phyloP scores from a whole-genome alignment of 176 grass and related monocot genomes.

The Luzula sylvatica region DNA sequence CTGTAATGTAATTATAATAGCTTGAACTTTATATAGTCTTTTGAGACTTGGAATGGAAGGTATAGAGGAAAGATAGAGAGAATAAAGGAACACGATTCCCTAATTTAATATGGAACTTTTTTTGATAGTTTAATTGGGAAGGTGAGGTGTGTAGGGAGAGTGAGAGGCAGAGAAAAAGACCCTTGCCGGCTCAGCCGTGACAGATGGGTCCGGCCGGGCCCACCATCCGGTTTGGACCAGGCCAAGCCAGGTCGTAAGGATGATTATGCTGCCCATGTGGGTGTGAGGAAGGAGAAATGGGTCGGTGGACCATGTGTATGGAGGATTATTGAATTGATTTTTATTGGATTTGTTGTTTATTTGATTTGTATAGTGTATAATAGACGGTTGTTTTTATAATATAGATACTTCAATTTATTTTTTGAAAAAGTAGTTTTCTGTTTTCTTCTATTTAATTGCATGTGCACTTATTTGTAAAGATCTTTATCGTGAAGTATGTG shows the following conservation, averaged over 20 bases:
- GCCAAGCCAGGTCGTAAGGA: conserved; percentile 17
- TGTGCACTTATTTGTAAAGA: no score
- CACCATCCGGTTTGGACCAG: background rate
- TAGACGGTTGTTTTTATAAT: background rate
- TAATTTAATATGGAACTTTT: no score
- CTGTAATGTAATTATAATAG: no score
- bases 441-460: background rate
- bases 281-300: conserved; percentile 2
- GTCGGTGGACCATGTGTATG: conserved; percentile 20
- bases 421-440: background rate
- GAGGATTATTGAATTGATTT: background rate
- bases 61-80: conserved; percentile 7
- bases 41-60: conserved; percentile 20
- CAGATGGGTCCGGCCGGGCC: conserved; percentile 6
- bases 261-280: conserved; percentile 28
- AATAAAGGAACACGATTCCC: no score
- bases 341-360: background rate
- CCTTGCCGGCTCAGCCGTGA: no score
- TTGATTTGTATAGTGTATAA: conserved; percentile 1
- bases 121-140: no score
- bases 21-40: conserved; percentile 18
- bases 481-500: no score
- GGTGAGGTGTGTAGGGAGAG: no score
- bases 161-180: no score
- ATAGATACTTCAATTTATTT: no score